These are phyloP conservation scores for Saccharum officinarum DNA, from an alignment of 176 grass and related monocot genomes.

Conservation along the genomic window DNA sequence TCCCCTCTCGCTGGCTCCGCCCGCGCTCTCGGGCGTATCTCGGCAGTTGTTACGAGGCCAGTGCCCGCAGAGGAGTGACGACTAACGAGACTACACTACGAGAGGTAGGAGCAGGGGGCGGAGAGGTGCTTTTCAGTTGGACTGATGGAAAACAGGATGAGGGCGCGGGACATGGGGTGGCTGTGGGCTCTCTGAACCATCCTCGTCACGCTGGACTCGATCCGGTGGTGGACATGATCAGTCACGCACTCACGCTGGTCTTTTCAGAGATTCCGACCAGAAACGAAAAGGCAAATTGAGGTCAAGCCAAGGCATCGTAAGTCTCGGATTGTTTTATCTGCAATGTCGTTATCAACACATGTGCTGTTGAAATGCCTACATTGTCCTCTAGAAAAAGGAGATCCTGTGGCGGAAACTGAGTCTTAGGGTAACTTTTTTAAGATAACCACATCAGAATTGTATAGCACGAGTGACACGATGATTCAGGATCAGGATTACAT, in stretches of 20 bases:
- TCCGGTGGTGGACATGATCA: not conserved
- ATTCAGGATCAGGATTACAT: not conserved
- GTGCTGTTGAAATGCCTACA: not conserved
- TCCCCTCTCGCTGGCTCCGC: not conserved
- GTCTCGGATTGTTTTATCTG: not conserved
- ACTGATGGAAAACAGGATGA: not conserved
- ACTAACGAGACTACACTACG: no score
- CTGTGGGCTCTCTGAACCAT: not conserved
- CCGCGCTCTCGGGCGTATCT: constrained; percentile 23
- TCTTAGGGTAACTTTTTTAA: not conserved
- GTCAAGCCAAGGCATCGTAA: not conserved
- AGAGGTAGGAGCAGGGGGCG: not conserved
- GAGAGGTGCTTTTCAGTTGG: not conserved
- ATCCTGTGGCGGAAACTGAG: not conserved
- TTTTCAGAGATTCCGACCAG: not conserved
- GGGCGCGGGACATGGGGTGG: not conserved
- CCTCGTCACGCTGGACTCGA: not conserved
- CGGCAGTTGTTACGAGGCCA: not conserved
- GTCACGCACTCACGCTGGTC: not conserved
- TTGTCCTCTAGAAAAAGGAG: not conserved
- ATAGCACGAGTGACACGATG: not conserved
- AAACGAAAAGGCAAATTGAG: not conserved
- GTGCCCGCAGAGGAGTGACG: not conserved
- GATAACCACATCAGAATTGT: not conserved
- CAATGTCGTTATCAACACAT: not conserved